Base-by-base conservation (phyloP, 805 yeast genomes). In the Wickerhamomyces chambardii region DNA sequence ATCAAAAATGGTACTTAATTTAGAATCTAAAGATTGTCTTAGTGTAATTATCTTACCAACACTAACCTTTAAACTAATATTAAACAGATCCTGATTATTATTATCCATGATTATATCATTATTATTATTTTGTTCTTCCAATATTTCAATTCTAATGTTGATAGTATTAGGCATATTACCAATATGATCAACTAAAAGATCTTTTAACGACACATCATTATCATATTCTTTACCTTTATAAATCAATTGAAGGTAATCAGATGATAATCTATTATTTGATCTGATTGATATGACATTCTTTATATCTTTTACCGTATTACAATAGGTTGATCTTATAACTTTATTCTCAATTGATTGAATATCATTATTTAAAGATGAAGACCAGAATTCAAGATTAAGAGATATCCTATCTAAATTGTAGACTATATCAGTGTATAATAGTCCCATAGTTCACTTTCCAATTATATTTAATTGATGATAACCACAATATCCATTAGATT, bases 251-350 rank as follows among this genome's bases (percentile, higher is more conserved):
- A 51, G 15, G 2, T 42, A 31, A 12, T 37, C 16, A 12, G 55
- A 48, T 18, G 41, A 46, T 27, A 50, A 33, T 4, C 21, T 33
- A 2, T 33, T 31, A 8, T 27, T 22, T 4, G 54, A 48, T 15
- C 54, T 34, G 10, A 37, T 33, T 9, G 46, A 30, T 5, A 51
- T 36, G 5, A 44, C 37, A 30, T 51, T 54, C 17, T 47, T 44
- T 10, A 51, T 15, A 30, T 51, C 56, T 29, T 40, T 43, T 1
- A 51, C 41, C 1, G 54, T 49, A 32, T 50, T 51, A 11, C 46
- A 48, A 17, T 50, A 28, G 0, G 54, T 50, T 2, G 52, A 41
- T 14, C 36, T 38, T 9, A 51, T 45, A 11, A 36, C 11, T 9
- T 24, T 12, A 9, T 10, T 6, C 9, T 19, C 22, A 6, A 19